phyloP scores from a whole-genome alignment of 2,329 filamentous ascomycete species.

The Botrytis tulipae region DNA sequence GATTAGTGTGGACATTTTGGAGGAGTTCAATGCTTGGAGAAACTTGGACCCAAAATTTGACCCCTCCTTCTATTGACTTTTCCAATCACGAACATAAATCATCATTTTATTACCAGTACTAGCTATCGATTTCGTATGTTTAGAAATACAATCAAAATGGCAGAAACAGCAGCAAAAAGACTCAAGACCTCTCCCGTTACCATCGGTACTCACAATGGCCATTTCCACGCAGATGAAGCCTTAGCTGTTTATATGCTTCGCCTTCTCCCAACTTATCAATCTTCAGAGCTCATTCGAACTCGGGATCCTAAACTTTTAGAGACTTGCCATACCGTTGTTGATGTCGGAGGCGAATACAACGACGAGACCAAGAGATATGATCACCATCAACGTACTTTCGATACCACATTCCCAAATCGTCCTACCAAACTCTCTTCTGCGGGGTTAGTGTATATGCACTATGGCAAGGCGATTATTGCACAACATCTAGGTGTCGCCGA shows the following conservation, averaged over 20 bases:
- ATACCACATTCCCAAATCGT: conserved; percentile 78
- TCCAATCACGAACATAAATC: neutral
- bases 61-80: neutral
- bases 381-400: conserved; percentile 94
- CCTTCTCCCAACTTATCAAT: conserved; percentile 75
- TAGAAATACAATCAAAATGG: conserved; percentile 54
- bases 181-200: conserved; percentile 67
- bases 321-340: conserved; percentile 90
- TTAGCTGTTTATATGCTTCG: conserved; percentile 95
- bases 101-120: neutral
- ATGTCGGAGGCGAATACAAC: conserved; percentile 96
- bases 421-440: conserved; percentile 89
- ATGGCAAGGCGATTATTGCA: conserved; percentile 80
- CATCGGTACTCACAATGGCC: conserved; percentile 89
- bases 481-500: conserved; percentile 59
- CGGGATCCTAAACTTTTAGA: conserved; percentile 77
- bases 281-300: conserved; percentile 76
- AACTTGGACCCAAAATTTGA: conserved; percentile 13
- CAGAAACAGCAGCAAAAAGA: conserved; percentile 74
- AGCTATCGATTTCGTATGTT: conserved; percentile 42
- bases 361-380: conserved; percentile 76
- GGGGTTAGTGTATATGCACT: conserved; percentile 93
- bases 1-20: conserved; percentile 7
- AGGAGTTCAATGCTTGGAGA: conserved; percentile 15
- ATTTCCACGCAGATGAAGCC: conserved; percentile 98